Evolutionary conservation across 805 yeast species (phyloP).

Genomic region (Yamadazyma tumulicola): DNA sequence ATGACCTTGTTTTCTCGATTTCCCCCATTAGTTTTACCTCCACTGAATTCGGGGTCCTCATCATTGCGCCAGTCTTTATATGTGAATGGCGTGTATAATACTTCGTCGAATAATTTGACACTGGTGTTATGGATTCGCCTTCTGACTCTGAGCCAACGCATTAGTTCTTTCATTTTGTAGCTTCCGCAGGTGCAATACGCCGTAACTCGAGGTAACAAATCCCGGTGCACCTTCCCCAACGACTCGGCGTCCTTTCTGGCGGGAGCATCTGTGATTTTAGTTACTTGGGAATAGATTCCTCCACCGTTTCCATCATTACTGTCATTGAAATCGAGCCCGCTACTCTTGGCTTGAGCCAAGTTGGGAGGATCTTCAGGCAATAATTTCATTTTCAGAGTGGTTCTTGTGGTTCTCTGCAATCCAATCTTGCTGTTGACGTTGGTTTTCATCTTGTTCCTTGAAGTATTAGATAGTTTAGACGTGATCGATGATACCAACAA

Average conservation of each 20-base stretch:
- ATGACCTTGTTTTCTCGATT: constrained; percentile 39
- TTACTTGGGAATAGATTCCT: constrained; percentile 79
- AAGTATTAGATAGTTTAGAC: too few relatives aligned
- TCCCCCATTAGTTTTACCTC: constrained; percentile 5
- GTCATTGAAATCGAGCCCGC: constrained; percentile 10
- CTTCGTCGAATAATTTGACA: constrained; percentile 91
- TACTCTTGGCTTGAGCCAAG: constrained; percentile 5
- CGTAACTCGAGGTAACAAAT: constrained; percentile 85
- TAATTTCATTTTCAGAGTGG: constrained; percentile 68
- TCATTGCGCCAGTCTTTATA: constrained; percentile 72
- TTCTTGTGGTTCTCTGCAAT: constrained; percentile 71
- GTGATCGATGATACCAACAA: too few relatives aligned
- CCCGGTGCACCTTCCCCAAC: constrained; percentile 81
- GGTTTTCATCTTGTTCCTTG: constrained; percentile 6
- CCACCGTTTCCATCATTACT: constrained; percentile 26
- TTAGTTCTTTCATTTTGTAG: constrained; percentile 81
- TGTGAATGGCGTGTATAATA: constrained; percentile 86
- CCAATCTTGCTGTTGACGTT: constrained; percentile 43
- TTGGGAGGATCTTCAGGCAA: constrained; percentile 47
- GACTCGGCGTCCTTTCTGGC: constrained; percentile 94
- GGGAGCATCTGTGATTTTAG: constrained; percentile 77
- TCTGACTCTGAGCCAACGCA: constrained; percentile 80
- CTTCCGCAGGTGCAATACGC: constrained; percentile 96
- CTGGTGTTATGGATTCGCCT: constrained; percentile 69
- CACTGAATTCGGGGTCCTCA: constrained; percentile 7